These are phyloP conservation scores for Silene latifolia DNA, from an alignment of 148 eudicot species.

Conservation along the genomic window DNA sequence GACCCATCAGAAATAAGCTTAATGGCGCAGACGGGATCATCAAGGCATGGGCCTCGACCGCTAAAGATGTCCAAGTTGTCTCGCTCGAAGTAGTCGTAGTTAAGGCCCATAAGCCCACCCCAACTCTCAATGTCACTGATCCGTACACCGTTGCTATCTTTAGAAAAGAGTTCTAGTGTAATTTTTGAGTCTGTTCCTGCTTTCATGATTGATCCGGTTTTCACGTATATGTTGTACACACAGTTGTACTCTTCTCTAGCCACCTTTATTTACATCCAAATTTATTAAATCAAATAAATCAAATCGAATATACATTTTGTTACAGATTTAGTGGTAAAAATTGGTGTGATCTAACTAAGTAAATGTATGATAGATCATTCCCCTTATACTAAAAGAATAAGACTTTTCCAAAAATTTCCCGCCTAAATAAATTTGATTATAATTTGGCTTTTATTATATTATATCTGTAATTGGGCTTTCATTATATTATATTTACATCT, in stretches of 20 bases:
- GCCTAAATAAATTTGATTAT: too few relatives aligned
- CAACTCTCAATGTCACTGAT: constrained; percentile 56
- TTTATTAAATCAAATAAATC: too few relatives aligned
- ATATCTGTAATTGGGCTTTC: too few relatives aligned
- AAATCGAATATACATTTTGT: too few relatives aligned
- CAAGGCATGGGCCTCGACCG: constrained; percentile 63
- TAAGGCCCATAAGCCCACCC: constrained; percentile 85
- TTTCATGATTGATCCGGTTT: constrained; percentile 70
- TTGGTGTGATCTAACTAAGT: too few relatives aligned
- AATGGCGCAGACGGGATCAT: constrained; percentile 51
- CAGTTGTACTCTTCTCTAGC: constrained; percentile 43
- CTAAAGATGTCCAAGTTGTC: constrained; percentile 79
- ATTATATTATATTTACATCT: too few relatives aligned
- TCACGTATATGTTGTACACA: constrained; percentile 61
- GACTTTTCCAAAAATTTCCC: too few relatives aligned
- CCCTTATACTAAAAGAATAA: too few relatives aligned
- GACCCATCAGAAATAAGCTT: constrained; percentile 66
- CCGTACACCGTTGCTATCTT: constrained; percentile 36
- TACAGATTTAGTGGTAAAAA: too few relatives aligned
- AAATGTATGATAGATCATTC: too few relatives aligned
- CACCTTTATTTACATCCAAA: too few relatives aligned
- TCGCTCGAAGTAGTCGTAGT: constrained; percentile 79
- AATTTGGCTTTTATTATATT: too few relatives aligned
- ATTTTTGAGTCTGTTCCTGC: constrained; percentile 84
- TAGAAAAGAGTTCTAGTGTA: constrained; percentile 50